These are phyloP conservation scores for Trametes cubensis DNA, from an alignment of 768 basidiomycete species.

Conservation along the genomic window DNA sequence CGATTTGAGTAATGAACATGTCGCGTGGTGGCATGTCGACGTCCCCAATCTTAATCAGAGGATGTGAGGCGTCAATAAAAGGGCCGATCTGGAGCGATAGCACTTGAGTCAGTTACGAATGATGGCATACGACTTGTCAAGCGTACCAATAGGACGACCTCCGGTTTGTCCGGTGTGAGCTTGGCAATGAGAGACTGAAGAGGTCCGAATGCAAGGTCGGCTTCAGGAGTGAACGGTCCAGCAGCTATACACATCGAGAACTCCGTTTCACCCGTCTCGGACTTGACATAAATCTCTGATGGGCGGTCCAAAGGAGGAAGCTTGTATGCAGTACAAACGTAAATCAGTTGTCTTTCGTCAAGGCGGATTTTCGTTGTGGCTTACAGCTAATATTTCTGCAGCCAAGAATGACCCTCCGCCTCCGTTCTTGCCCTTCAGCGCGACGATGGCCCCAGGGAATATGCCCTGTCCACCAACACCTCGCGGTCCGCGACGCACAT, in stretches of 20 bases:
- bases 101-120: not conserved
- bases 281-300: slow-evolving; percentile 39
- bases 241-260: slow-evolving; percentile 74
- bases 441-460: slow-evolving; percentile 89
- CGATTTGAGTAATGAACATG: slow-evolving; percentile 71
- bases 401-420: slow-evolving; percentile 87
- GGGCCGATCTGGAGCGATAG: slow-evolving; percentile 72
- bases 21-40: slow-evolving; percentile 61
- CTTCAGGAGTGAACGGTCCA: slow-evolving; percentile 85
- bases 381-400: slow-evolving; percentile 77
- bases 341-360: not conserved
- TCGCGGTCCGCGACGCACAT: slow-evolving; percentile 62
- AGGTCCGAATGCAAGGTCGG: slow-evolving; percentile 74
- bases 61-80: slow-evolving; percentile 81
- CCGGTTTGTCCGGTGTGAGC: slow-evolving; percentile 67
- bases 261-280: slow-evolving; percentile 45
- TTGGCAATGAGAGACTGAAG: slow-evolving; percentile 65
- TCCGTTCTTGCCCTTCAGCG: slow-evolving; percentile 86
- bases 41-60: slow-evolving; percentile 75
- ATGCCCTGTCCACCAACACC: slow-evolving; percentile 71
- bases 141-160: slow-evolving; percentile 74
- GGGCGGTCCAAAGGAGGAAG: slow-evolving; percentile 40
- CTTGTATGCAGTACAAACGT: slow-evolving; percentile 14
- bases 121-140: not conserved
- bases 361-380: slow-evolving; percentile 30